A percentile compares a stretch with the other conserved stretches of the same genome.
phyloP scores from a whole-genome alignment of 2,329 filamentous ascomycete genomes.

The Fusarium nodosum region DNA sequence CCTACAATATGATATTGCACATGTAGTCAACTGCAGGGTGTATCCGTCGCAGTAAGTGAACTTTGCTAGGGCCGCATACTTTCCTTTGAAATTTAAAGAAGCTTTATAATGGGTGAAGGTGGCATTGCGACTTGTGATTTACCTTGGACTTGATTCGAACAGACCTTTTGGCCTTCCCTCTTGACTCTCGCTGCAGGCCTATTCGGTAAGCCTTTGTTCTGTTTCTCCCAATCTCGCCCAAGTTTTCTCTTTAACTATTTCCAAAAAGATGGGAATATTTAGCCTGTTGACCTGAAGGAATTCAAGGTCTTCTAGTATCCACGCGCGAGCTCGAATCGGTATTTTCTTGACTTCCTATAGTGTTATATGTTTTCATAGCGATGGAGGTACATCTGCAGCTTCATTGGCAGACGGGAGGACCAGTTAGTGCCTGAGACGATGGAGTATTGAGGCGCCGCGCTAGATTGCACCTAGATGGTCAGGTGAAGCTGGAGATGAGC shows the following conservation, averaged over 20 bases:
- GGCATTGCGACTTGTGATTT: neutral
- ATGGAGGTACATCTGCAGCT: neutral
- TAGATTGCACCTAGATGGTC: neutral
- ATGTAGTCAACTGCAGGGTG: neutral
- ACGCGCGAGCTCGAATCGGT: neutral
- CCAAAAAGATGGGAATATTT: neutral
- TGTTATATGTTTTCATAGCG: neutral
- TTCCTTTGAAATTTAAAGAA: neutral
- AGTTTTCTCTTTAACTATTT: neutral
- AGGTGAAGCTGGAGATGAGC: neutral
- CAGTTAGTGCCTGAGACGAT: neutral
- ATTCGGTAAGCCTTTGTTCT: neutral
- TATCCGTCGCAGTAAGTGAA: neutral
- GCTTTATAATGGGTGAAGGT: neutral
- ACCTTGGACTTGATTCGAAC: neutral
- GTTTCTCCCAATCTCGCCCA: neutral
- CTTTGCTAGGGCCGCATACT: neutral
- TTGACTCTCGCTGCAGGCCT: rapidly evolving
- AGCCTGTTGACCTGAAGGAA: neutral
- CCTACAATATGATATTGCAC: neutral
- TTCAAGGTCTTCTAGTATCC: constrained; percentile 1
- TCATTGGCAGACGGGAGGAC: too few relatives aligned
- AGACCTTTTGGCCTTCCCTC: neutral
- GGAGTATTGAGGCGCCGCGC: neutral
- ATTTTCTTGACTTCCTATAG: neutral